These are phyloP conservation scores for Fraxinus anomala DNA, from an alignment of 257 asterid genomes.

Conservation along the genomic window DNA sequence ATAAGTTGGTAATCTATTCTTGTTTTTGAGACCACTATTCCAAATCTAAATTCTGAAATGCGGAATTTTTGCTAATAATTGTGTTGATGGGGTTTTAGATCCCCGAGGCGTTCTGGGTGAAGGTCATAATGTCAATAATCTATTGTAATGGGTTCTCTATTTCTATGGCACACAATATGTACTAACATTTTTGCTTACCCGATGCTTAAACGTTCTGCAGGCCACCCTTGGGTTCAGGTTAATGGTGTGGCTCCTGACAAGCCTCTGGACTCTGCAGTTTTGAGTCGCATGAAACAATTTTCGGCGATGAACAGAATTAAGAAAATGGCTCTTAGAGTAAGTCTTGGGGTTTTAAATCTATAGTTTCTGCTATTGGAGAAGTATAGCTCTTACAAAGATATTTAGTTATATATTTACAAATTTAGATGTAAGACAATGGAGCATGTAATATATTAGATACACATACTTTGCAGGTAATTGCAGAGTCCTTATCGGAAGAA, in stretches of 20 bases:
- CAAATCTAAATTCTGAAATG: background rate
- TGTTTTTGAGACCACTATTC: background rate
- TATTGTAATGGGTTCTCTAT: background rate
- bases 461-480: slow-evolving; percentile 62
- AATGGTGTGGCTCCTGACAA: slow-evolving; percentile 94
- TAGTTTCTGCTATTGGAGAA: background rate
- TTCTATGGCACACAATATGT: background rate
- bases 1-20: background rate
- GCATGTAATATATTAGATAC: slow-evolving; percentile 3
- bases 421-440: background rate
- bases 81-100: background rate
- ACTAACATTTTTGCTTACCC: slow-evolving; percentile 13
- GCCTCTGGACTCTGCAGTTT: slow-evolving; percentile 91
- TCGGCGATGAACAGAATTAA: slow-evolving; percentile 95
- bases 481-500: slow-evolving; percentile 85
- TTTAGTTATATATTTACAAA: background rate
- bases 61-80: background rate
- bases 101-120: background rate
- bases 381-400: background rate
- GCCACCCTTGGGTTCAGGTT: slow-evolving; percentile 99
- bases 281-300: slow-evolving; percentile 92
- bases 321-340: slow-evolving; percentile 96
- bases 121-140: background rate
- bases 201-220: slow-evolving; percentile 39
- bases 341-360: slow-evolving; percentile 23